Evolutionary conservation across 768 basidiomycete genomes (phyloP).

Genomic region (Calvatia gigantea): DNA sequence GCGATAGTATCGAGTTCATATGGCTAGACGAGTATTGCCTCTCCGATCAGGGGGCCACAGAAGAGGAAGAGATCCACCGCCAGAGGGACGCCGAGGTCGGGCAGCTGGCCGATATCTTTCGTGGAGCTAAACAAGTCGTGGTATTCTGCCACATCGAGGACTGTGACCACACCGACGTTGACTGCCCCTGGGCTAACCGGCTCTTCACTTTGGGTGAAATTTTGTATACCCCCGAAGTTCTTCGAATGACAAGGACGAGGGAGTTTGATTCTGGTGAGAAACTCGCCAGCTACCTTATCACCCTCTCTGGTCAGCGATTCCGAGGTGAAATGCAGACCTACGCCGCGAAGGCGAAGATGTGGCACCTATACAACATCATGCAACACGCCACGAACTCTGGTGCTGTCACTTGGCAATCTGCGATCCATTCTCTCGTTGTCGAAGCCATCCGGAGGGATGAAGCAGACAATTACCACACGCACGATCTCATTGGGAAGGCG

Average conservation of each 20-base stretch:
- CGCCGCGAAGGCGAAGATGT: constrained; percentile 9
- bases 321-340: constrained; percentile 5
- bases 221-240: neutral
- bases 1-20: constrained; percentile 2
- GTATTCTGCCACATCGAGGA: constrained; percentile 5
- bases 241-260: constrained; percentile 2
- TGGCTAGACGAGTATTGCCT: constrained; percentile 12
- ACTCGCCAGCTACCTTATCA: neutral
- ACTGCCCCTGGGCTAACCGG: constrained; percentile 8
- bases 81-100: constrained; percentile 3
- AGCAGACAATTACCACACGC: constrained; percentile 11
- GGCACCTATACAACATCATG: constrained; percentile 21
- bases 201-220: constrained; percentile 11
- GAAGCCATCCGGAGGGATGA: constrained; percentile 22
- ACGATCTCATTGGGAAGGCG: constrained; percentile 20
- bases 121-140: constrained; percentile 3
- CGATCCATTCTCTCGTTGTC: constrained; percentile 21
- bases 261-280: neutral
- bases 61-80: neutral
- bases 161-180: constrained; percentile 2
- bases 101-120: constrained; percentile 8
- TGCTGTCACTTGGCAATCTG: constrained; percentile 17
- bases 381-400: constrained; percentile 18
- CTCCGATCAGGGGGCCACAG: neutral
- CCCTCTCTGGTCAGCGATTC: constrained; percentile 1